Evolutionary conservation across 2,329 filamentous ascomycete genomes (phyloP), one percentile per base, ranked within the genome.

Genomic region (Triangularia verruculosa): DNA sequence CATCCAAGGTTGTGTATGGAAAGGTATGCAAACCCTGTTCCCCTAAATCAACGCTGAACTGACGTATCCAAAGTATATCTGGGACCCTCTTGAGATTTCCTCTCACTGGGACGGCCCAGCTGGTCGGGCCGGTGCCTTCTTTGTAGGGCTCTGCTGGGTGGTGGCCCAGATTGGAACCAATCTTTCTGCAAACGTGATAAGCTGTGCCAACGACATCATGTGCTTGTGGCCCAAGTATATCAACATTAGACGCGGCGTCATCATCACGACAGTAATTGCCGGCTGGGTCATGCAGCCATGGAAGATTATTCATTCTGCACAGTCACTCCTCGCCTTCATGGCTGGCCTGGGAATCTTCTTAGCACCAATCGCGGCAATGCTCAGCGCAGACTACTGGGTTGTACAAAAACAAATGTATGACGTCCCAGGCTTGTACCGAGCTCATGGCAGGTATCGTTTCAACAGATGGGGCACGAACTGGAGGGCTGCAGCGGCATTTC

Each of bases 321-420:
- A 76, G 8, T 85, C 80, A 0, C 84, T 89, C 68, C 76, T 89
- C 3, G 82, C 82, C 53, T 90, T 90, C 75, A 89, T 91, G 82
- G 80, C 82, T 28, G 87, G 86, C 0, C 72, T 78, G 32, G 77
- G 76, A 55, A 69, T 89, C 43, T 90, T 90, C 74, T 77, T 90
- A 0, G 86, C 84, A 0, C 86, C 87, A 0, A 86, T 89, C 39
- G 67, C 67, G 2, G 69, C 70, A 22, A 66, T 71, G 39, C 63
- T 71, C 24, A 66, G 67, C 51, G 67, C 67, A 32, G 70, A 71
- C 61, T 71, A 66, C 64, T 71, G 69, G 69, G 57, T 71, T 6
- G 64, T 66, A n/a, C 67, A 71, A 32, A 61, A 60, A 32, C 61
- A 61, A 25, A 62, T 63, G n/a, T 58, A 63, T 20, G 67, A 69